Evolutionary conservation across 805 yeast species (phyloP).

Genomic region (Monosporozyma aerobia): DNA sequence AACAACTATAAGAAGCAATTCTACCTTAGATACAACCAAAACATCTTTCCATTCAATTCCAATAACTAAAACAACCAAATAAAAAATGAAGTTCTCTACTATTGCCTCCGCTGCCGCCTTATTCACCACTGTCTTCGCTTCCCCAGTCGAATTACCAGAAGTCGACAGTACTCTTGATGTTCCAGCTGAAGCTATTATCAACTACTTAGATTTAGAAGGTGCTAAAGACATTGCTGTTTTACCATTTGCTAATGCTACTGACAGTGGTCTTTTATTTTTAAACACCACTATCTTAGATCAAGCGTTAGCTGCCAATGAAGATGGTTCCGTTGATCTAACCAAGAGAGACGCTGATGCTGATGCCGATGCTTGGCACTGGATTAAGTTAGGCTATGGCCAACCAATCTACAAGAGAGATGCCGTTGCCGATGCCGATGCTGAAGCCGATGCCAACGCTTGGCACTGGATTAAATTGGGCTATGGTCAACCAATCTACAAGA

Average conservation of each 20-base stretch:
- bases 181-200: constrained; percentile 27
- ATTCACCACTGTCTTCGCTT: constrained; percentile 12
- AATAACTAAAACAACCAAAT: not conserved
- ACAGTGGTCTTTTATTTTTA: constrained; percentile 23
- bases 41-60: not conserved
- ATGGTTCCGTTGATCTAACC: constrained; percentile 1
- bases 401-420: constrained; percentile 26
- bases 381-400: constrained; percentile 13
- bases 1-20: not conserved
- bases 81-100: constrained; percentile 15
- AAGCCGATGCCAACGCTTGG: constrained; percentile 24
- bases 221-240: constrained; percentile 21
- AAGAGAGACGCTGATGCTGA: constrained; percentile 14
- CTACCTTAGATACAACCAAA: not conserved
- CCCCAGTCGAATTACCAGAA: constrained; percentile 18
- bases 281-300: constrained; percentile 25
- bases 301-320: constrained; percentile 12
- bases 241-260: constrained; percentile 24
- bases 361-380: constrained; percentile 22
- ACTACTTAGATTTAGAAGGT: constrained; percentile 23
- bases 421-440: constrained; percentile 21
- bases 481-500: constrained; percentile 23
- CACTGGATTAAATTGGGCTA: constrained; percentile 19
- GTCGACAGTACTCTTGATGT: constrained; percentile 9
- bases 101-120: constrained; percentile 10